Percentiles rank a stretch among this genome's conserved stretches.
Conservation (phyloP, 306 rosid genomes). For the Quercus aquifolioides region DNA sequence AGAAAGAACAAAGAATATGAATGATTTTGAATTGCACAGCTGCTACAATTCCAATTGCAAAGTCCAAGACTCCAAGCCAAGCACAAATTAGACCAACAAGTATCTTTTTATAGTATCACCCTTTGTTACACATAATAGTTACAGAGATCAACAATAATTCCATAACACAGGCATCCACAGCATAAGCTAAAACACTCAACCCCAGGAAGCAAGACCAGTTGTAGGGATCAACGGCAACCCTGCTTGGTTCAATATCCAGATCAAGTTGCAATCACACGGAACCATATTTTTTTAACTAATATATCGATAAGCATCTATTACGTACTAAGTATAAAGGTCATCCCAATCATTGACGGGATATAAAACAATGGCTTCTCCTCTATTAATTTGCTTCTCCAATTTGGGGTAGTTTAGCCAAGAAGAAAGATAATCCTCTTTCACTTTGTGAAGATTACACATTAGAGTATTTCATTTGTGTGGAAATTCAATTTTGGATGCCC, state of each 20-base stretch:
- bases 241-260: neutral
- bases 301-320: neutral
- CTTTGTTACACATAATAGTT: neutral
- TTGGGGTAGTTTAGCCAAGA: neutral
- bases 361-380: neutral
- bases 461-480: neutral
- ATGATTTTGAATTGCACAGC: neutral
- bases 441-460: neutral
- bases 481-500: neutral
- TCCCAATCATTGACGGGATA: neutral
- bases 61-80: neutral
- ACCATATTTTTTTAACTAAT: neutral
- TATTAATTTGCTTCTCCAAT: neutral
- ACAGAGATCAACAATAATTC: neutral
- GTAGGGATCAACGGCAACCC: neutral
- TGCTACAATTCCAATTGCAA: neutral
- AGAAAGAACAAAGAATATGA: neutral
- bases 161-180: neutral
- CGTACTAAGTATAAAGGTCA: no score
- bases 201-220: neutral
- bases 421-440: neutral
- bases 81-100: neutral
- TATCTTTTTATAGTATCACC: neutral
- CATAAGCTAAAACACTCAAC: neutral
- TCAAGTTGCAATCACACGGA: neutral